Evolutionary conservation across 2,329 filamentous ascomycete genomes (phyloP), one percentile per base, ranked within the genome.

Genomic region (Septoria linicola): DNA sequence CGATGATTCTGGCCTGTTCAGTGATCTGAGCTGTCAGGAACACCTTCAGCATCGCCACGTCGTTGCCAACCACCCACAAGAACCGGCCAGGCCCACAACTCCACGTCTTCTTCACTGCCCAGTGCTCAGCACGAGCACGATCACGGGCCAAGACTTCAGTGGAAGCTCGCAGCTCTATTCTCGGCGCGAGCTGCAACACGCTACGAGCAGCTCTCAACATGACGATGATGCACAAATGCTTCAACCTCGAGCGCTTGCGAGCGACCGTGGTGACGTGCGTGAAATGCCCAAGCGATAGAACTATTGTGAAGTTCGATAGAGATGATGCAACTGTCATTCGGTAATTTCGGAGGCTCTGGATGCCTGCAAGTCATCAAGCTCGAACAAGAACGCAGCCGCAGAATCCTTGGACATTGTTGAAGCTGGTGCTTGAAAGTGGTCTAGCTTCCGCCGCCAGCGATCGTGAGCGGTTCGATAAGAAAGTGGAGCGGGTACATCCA

Each of bases 261-360:
- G n/a, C n/a, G n/a, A n/a, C n/a, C n/a, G n/a, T 27, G 5, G 23
- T 27, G 23, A 5, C 23, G 23, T 27, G 5, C 5, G 36, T 43
- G 27, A 43, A 19, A 25, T n/a, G 21, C 23, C 23, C 23, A 27
- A 27, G 10, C 23, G 23, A 27, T 10, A 27, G 23, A 5, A 27
- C 23, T 7, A 27, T 11, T 8, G n/a, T 35, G 41, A 45, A 13
- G 41, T 20, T 14, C 23, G 25, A 30, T 31, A 1, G 23, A 43
- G 8, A 34, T 47, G 43, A 30, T 37, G 43, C 14, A 30, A 30
- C 10, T 47, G 32, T 37, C 34, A 23, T n/a, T 27, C 32, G 43
- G 43, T 41, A 54, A 57, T 57, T 51, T 57, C 55, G 55, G 55
- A 40, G 37, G 27, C 30, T 47, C 43, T 21, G 23, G 16, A 44